phyloP scores from a whole-genome alignment of 225 moss, liverwort and hornwort species.

The Physcomitrellopsis africana region DNA sequence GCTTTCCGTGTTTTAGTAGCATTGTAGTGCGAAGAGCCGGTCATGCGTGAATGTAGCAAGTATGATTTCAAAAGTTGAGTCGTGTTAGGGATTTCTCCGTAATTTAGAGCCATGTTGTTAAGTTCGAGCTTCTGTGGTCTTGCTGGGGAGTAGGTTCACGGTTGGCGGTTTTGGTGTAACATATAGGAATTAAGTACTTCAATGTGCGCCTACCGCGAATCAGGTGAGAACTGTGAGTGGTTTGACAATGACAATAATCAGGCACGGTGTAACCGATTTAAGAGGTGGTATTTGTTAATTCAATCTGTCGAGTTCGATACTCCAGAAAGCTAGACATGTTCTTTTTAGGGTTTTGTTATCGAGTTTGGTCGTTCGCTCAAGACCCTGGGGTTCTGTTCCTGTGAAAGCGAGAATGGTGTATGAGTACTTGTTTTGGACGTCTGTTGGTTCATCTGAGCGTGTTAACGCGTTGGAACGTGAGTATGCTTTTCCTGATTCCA shows the following conservation, averaged over 20 bases:
- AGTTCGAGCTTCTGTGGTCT: background rate
- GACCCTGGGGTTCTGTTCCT: background rate
- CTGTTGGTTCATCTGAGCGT: conserved; percentile 12
- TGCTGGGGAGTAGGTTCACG: background rate
- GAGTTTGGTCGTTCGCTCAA: background rate
- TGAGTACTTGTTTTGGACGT: background rate
- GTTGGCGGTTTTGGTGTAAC: background rate
- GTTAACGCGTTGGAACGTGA: background rate
- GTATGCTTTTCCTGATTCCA: background rate
- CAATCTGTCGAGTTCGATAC: background rate
- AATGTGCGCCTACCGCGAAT: conserved; percentile 2
- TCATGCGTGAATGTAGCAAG: background rate
- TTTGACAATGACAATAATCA: conserved; percentile 14
- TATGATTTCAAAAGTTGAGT: background rate
- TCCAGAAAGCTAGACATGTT: background rate
- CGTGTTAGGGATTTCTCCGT: conserved; percentile 13
- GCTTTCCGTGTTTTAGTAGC: too few relatives aligned
- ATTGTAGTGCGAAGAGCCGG: conserved; percentile 8
- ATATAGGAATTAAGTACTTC: too few relatives aligned
- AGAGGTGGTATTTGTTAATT: conserved; percentile 15
- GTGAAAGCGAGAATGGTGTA: background rate
- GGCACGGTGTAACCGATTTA: background rate
- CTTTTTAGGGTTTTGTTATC: background rate
- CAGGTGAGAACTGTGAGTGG: background rate
- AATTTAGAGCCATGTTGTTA: background rate